These are phyloP conservation scores for Lepidium sativum DNA, from an alignment of 345 rosid species.

Conservation along the genomic window DNA sequence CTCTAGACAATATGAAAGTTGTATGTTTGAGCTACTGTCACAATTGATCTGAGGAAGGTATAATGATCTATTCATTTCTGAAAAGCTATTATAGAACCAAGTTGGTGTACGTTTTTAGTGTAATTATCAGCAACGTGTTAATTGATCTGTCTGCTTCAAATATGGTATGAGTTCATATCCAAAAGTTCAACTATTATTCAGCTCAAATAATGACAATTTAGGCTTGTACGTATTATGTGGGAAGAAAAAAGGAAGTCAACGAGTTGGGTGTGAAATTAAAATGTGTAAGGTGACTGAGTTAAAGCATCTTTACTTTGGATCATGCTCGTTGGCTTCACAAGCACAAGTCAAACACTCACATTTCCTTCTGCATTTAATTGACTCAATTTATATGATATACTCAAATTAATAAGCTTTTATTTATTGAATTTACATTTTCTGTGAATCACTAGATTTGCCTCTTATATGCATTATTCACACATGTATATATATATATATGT, in stretches of 20 bases:
- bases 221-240: too few species aligned
- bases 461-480: neutral
- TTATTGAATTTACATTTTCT: neutral
- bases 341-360: conserved; percentile 16
- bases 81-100: neutral
- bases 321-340: conserved; percentile 6
- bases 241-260: neutral
- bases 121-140: neutral
- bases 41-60: too few species aligned
- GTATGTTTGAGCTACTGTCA: neutral
- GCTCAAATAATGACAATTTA: too few species aligned
- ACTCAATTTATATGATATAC: neutral
- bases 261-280: neutral
- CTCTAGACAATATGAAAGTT: neutral
- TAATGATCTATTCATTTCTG: neutral
- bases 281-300: neutral
- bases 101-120: neutral
- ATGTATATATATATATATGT: neutral
- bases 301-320: neutral
- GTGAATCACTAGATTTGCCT: neutral
- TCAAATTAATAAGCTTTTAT: neutral
- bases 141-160: neutral
- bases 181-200: too few species aligned
- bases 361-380: conserved; percentile 12
- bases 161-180: neutral